These are phyloP conservation scores for Colletotrichum sp. DNA, from an alignment of 2,329 filamentous ascomycete species.

Conservation along the genomic window DNA sequence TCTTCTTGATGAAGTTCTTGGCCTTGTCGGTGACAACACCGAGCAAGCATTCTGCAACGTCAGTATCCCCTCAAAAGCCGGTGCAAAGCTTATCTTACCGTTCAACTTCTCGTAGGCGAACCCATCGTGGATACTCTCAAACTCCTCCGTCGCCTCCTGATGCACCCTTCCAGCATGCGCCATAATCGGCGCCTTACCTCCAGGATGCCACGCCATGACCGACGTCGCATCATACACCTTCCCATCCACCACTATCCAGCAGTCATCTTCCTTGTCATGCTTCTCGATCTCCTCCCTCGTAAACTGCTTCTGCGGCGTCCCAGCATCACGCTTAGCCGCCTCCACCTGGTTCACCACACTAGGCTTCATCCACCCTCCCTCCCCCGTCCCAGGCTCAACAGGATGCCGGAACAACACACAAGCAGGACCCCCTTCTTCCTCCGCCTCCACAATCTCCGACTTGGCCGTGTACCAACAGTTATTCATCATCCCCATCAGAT, in stretches of 20 bases:
- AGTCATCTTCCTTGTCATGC: conserved; percentile 50
- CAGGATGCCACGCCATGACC: conserved; percentile 53
- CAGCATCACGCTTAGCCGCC: conserved; percentile 45
- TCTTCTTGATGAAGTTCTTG: conserved; percentile 48
- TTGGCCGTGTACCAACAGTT: conserved; percentile 54
- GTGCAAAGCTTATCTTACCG: conserved; percentile 26
- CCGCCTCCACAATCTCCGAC: conserved; percentile 37
- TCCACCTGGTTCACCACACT: conserved; percentile 49
- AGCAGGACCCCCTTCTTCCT: conserved; percentile 30
- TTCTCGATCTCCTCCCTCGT: conserved; percentile 59
- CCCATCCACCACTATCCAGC: conserved; percentile 58
- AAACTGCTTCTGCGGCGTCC: conserved; percentile 53
- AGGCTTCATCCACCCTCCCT: conserved; percentile 56
- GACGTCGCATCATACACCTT: conserved; percentile 56
- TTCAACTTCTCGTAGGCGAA: conserved; percentile 54
- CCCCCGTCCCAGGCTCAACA: conserved; percentile 43
- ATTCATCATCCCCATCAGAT: conserved; percentile 60
- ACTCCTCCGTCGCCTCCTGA: conserved; percentile 52
- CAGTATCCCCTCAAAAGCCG: not conserved
- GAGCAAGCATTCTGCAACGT: conserved; percentile 48
- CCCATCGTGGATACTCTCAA: conserved; percentile 54
- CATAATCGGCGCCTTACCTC: conserved; percentile 51
- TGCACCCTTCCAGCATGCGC: conserved; percentile 55
- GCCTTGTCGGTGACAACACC: conserved; percentile 55
- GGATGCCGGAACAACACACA: conserved; percentile 51